Percentiles rank a stretch among this genome's conserved stretches.
Evolutionary conservation across 2,329 filamentous ascomycete genomes (phyloP).

Genomic region (Corynespora cassiicola): DNA sequence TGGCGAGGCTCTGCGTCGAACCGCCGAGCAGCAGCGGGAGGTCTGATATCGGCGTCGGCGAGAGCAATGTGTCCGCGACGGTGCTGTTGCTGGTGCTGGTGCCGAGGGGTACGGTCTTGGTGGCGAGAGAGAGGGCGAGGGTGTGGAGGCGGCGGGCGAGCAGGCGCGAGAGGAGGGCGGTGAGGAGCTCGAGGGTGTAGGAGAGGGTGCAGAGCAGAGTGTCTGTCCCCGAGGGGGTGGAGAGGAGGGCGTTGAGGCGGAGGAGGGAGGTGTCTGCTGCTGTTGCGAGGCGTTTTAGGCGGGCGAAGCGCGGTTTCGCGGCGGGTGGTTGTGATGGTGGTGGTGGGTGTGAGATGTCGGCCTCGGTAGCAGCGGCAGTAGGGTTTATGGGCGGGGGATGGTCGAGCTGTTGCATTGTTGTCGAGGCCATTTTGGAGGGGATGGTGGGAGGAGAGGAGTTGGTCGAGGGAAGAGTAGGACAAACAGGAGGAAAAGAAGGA

Average conservation of each 20-base stretch:
- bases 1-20: constrained; percentile 40
- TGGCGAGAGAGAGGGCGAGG: constrained; percentile 44
- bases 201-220: constrained; percentile 49
- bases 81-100: too few relatives aligned
- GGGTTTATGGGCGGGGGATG: too few relatives aligned
- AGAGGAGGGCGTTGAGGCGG: constrained; percentile 45
- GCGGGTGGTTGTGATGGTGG: too few relatives aligned
- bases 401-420: too few relatives aligned
- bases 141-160: constrained; percentile 42
- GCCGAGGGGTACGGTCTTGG: too few relatives aligned
- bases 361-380: too few relatives aligned
- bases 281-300: constrained; percentile 22
- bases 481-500: too few relatives aligned
- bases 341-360: too few relatives aligned
- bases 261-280: constrained; percentile 38
- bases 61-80: constrained; percentile 45
- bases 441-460: too few relatives aligned
- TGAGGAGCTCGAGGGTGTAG: constrained; percentile 53
- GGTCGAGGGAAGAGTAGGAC: too few relatives aligned
- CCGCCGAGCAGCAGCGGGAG: constrained; percentile 43
- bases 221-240: constrained; percentile 49
- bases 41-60: constrained; percentile 47
- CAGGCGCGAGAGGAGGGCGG: constrained; percentile 46
- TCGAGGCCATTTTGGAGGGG: too few relatives aligned
- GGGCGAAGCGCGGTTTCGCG: too few relatives aligned